phyloP scores from a whole-genome alignment of 768 basidiomycete genomes.

The Agrocybe chaxingu region DNA sequence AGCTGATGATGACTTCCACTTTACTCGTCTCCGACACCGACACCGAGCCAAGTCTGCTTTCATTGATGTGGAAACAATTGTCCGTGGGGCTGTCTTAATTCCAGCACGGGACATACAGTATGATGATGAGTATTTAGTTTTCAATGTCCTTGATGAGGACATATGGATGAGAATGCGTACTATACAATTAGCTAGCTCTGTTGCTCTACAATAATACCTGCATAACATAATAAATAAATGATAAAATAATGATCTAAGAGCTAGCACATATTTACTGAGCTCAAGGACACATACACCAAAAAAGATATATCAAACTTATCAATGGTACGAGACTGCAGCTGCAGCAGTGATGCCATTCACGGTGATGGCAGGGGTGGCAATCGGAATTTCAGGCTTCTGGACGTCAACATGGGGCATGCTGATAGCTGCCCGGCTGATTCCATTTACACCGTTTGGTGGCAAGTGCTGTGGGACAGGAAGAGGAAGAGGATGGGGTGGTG shows the following conservation, averaged over 20 bases:
- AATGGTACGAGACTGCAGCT: too few species aligned
- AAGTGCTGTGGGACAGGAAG: constrained; percentile 27
- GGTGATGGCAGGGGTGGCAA: constrained; percentile 23
- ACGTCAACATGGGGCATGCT: constrained; percentile 45
- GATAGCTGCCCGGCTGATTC: constrained; percentile 37
- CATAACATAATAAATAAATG: too few species aligned
- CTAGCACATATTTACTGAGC: too few species aligned
- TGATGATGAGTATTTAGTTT: background rate
- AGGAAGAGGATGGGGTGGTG: constrained; percentile 34
- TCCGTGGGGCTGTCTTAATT: too few species aligned
- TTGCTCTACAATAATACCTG: background rate
- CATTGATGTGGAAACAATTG: too few species aligned
- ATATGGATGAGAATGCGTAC: background rate
- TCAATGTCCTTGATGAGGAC: constrained; percentile 5
- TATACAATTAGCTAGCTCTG: background rate
- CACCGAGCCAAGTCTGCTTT: too few species aligned
- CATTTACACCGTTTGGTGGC: constrained; percentile 31
- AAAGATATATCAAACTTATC: too few species aligned
- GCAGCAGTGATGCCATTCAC: constrained; percentile 18
- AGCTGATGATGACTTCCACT: too few species aligned
- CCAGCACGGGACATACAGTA: too few species aligned
- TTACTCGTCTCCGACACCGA: too few species aligned
- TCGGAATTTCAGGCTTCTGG: constrained; percentile 27
- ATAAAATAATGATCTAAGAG: too few species aligned
- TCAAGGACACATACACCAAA: too few species aligned